Evolutionary conservation across 108 stramenopile species (phyloP).

Genomic region (Aurantiochytrium sp.): DNA sequence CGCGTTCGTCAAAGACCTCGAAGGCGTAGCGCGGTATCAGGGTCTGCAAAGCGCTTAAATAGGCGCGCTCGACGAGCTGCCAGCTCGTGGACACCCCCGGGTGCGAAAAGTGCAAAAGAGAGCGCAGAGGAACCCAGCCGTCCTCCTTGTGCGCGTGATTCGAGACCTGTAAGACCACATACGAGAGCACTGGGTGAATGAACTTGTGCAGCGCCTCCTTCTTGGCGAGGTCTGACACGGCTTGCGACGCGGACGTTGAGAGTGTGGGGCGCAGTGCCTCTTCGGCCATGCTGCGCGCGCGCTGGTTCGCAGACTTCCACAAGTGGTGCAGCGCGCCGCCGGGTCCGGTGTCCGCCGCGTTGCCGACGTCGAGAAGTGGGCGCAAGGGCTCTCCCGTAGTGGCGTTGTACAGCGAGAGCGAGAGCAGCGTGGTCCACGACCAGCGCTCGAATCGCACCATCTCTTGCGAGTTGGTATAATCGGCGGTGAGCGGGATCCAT

Average conservation of each 20-base stretch:
- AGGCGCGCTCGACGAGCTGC: not conserved
- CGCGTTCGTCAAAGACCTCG: not conserved
- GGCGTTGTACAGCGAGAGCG: not conserved
- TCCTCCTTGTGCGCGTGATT: not conserved
- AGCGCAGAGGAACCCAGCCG: not conserved
- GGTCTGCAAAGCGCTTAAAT: not conserved
- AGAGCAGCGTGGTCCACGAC: not conserved
- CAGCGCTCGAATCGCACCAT: not conserved
- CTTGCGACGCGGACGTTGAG: too few species aligned
- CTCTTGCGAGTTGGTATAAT: conserved; percentile 11
- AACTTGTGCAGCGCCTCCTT: not conserved
- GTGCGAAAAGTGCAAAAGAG: not conserved
- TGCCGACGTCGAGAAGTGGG: not conserved
- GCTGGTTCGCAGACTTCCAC: not conserved
- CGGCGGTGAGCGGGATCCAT: not conserved
- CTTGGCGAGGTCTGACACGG: not conserved
- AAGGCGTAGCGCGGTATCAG: not conserved
- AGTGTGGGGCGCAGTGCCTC: not conserved
- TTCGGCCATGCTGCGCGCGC: not conserved
- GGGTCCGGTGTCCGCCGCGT: not conserved
- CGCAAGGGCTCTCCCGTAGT: not conserved
- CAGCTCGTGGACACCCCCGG: not conserved
- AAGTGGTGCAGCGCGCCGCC: not conserved
- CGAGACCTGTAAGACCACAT: not conserved
- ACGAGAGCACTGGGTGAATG: not conserved